Evolutionary conservation across 495 filamentous ascomycete species (phyloP).

Genomic region (Penicillium steckii): DNA sequence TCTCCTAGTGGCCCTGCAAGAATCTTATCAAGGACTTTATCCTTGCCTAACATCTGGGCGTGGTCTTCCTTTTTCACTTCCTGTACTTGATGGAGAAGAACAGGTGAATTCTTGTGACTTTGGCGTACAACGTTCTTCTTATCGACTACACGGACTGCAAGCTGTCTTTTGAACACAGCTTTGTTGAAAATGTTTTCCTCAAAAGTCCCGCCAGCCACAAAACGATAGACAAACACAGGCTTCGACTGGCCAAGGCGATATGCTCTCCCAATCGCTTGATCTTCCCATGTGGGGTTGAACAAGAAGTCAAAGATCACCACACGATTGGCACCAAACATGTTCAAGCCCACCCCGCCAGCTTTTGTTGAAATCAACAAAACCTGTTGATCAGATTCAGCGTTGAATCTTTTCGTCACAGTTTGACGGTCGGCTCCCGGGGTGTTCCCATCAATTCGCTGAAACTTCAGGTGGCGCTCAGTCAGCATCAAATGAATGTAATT

Average conservation of each 20-base stretch:
- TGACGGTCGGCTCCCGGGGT: constrained; percentile 57
- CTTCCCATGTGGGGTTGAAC: constrained; percentile 78
- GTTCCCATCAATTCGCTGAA: constrained; percentile 64
- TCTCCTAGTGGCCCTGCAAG: constrained; percentile 33
- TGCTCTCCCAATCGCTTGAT: constrained; percentile 84
- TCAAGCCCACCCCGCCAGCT: constrained; percentile 80
- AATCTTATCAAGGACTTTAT: constrained; percentile 71
- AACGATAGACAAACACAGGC: constrained; percentile 83
- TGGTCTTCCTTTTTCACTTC: constrained; percentile 52
- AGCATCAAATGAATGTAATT: constrained; percentile 63
- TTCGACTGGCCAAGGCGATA: constrained; percentile 87
- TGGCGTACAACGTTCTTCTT: constrained; percentile 67
- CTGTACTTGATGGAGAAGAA: constrained; percentile 59
- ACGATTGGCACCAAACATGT: constrained; percentile 81
- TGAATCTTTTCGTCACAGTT: constrained; percentile 63
- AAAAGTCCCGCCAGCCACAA: constrained; percentile 75
- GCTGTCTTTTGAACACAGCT: constrained; percentile 75
- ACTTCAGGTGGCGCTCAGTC: constrained; percentile 37
- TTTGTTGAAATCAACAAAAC: constrained; percentile 81
- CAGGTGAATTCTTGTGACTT: constrained; percentile 44
- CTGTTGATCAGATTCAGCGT: constrained; percentile 37
- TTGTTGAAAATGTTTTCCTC: constrained; percentile 71
- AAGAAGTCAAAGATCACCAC: constrained; percentile 84
- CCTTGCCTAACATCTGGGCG: constrained; percentile 55
- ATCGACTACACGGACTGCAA: constrained; percentile 78